phyloP scores from a whole-genome alignment of 2,329 filamentous ascomycete genomes.

The Venturia effusa region DNA sequence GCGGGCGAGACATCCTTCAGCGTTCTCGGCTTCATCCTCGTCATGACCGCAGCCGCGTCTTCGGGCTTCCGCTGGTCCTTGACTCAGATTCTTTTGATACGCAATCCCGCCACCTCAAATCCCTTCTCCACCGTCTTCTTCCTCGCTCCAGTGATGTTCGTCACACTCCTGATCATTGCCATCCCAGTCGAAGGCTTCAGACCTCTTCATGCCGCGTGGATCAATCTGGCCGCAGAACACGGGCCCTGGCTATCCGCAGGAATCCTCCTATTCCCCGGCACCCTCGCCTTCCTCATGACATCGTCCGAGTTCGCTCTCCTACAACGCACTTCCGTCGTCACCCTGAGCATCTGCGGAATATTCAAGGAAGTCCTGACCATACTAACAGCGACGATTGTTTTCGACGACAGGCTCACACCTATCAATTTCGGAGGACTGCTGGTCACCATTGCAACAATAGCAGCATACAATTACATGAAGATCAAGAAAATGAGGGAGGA shows the following conservation, averaged over 20 bases:
- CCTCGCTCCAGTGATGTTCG: slow-evolving; percentile 94
- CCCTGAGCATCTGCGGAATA: slow-evolving; percentile 90
- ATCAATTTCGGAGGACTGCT: slow-evolving; percentile 81
- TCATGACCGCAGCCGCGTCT: slow-evolving; percentile 89
- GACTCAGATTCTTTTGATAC: slow-evolving; percentile 90
- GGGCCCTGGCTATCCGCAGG: slow-evolving; percentile 55
- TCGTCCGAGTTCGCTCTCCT: slow-evolving; percentile 90
- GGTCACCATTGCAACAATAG: slow-evolving; percentile 82
- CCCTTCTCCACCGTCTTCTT: slow-evolving; percentile 97
- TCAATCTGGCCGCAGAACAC: slow-evolving; percentile 52
- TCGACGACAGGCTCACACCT: slow-evolving; percentile 75
- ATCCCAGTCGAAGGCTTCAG: slow-evolving; percentile 73
- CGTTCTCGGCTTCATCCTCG: slow-evolving; percentile 73
- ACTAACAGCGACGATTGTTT: slow-evolving; percentile 73
- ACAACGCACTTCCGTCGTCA: slow-evolving; percentile 91
- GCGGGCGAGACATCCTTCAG: slow-evolving; percentile 89
- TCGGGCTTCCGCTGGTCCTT: slow-evolving; percentile 96
- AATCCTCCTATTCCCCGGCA: slow-evolving; percentile 80
- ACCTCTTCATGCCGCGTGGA: slow-evolving; percentile 55
- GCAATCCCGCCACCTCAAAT: slow-evolving; percentile 90
- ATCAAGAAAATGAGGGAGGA: slow-evolving; percentile 79
- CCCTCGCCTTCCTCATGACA: slow-evolving; percentile 93
- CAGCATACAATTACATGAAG: slow-evolving; percentile 89
- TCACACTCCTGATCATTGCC: slow-evolving; percentile 68
- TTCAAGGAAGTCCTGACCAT: slow-evolving; percentile 99